These are phyloP conservation scores for Setomelanomma holmii DNA, from an alignment of 2,329 filamentous ascomycete genomes.

Conservation along the genomic window DNA sequence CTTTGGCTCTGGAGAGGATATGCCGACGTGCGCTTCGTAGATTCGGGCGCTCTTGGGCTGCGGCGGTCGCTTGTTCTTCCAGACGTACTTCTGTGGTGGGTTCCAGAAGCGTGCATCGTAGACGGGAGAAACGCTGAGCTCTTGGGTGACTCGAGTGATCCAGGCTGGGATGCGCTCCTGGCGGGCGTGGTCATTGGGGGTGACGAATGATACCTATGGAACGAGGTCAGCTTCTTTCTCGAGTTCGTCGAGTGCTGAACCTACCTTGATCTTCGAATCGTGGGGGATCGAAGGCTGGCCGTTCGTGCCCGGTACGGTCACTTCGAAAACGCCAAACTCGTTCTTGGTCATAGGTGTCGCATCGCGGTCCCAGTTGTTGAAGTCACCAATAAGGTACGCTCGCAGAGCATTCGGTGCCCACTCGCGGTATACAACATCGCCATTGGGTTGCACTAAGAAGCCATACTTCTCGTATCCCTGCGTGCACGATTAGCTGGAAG, in stretches of 20 bases:
- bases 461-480: constrained; percentile 88
- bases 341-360: constrained; percentile 89
- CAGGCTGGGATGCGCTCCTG: constrained; percentile 91
- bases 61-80: constrained; percentile 81
- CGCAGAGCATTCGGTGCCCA: constrained; percentile 91
- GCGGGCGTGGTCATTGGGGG: constrained; percentile 75
- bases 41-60: constrained; percentile 88
- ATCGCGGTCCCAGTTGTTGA: constrained; percentile 89
- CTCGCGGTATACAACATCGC: constrained; percentile 89
- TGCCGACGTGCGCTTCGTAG: constrained; percentile 98
- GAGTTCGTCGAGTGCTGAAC: constrained; percentile 13
- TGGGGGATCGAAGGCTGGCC: constrained; percentile 84
- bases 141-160: constrained; percentile 97
- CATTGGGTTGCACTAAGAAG: constrained; percentile 79
- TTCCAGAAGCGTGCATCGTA: constrained; percentile 99
- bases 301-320: constrained; percentile 74
- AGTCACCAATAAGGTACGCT: constrained; percentile 90
- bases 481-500: constrained; percentile 21
- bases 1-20: constrained; percentile 86
- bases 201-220: constrained; percentile 78
- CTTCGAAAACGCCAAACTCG: constrained; percentile 84
- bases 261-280: constrained; percentile 94
- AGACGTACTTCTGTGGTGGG: constrained; percentile 82
- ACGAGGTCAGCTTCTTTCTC: constrained; percentile 1
- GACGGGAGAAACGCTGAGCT: constrained; percentile 83